phyloP scores from a whole-genome alignment of 805 yeast species.

The Cyberlindnera japonica region DNA sequence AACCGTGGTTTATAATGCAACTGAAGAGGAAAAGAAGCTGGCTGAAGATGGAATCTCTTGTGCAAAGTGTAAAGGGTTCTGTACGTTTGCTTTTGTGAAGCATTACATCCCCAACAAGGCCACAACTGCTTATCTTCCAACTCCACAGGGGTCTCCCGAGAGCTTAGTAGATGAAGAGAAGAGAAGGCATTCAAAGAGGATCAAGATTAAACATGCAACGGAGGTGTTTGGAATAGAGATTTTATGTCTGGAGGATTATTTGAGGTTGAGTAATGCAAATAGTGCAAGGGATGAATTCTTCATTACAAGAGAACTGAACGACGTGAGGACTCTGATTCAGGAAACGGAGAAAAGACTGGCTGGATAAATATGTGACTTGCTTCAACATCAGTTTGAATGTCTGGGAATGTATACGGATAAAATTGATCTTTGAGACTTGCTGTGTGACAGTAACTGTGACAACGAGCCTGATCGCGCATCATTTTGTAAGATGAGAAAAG shows the following conservation, averaged over 20 bases:
- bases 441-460: too few species aligned
- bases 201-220: constrained; percentile 18
- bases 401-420: neutral
- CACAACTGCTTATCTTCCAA: constrained; percentile 15
- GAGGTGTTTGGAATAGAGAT: constrained; percentile 10
- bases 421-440: too few species aligned
- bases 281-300: constrained; percentile 14
- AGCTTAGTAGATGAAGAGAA: constrained; percentile 10
- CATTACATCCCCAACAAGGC: constrained; percentile 16
- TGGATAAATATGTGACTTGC: neutral
- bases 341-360: constrained; percentile 10
- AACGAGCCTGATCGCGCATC: too few species aligned
- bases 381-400: neutral
- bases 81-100: constrained; percentile 34
- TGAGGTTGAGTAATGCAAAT: constrained; percentile 11
- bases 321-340: constrained; percentile 17
- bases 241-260: constrained; percentile 26
- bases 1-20: neutral
- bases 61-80: constrained; percentile 34
- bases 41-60: constrained; percentile 34
- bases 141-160: constrained; percentile 25
- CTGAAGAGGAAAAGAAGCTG: constrained; percentile 11
- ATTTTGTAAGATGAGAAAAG: too few species aligned
- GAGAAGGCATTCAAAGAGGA: constrained; percentile 25
- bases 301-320: constrained; percentile 15